Conservation (phyloP, 345 rosid species). For the Populus ilicifolia region DNA sequence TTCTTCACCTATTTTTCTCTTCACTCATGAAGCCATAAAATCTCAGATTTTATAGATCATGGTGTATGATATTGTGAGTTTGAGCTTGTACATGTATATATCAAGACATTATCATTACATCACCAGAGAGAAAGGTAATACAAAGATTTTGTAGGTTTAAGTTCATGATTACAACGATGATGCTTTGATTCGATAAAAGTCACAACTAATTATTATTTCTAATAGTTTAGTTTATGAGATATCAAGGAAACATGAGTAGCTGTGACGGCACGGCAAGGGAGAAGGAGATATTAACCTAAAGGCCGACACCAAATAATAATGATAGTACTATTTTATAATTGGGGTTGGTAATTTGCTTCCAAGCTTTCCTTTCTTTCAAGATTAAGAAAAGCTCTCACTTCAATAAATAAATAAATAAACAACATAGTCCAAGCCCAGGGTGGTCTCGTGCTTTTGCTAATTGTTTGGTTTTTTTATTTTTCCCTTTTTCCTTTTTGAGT, state of each 20-base stretch:
- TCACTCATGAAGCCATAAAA: not conserved
- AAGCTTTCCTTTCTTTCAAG: conserved; percentile 17
- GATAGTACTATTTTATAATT: not conserved
- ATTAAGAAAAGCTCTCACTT: conserved; percentile 6
- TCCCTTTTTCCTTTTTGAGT: not conserved
- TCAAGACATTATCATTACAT: not conserved
- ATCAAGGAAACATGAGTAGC: conserved; percentile 33
- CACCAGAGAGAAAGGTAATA: not conserved
- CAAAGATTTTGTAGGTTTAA: conserved; percentile 3
- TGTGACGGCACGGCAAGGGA: conserved; percentile 35
- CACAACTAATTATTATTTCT: conserved; percentile 1
- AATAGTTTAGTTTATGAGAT: not conserved
- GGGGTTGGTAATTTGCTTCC: conserved; percentile 18
- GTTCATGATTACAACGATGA: conserved; percentile 4
- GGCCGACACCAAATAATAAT: conserved; percentile 7
- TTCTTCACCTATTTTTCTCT: not conserved
- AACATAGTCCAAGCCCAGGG: too few relatives aligned
- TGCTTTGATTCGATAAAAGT: conserved; percentile 3
- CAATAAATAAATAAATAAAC: too few relatives aligned
- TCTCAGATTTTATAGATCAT: conserved; percentile 8
- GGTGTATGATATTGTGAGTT: conserved; percentile 3
- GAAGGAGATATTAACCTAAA: conserved; percentile 8
- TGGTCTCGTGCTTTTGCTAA: not conserved
- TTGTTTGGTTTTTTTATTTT: not conserved
- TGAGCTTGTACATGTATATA: conserved; percentile 11